Percentiles rank a stretch among this genome's conserved stretches.
Conservation (phyloP, 1,284 basidiomycete species). For the Neonothopanus nambi region DNA sequence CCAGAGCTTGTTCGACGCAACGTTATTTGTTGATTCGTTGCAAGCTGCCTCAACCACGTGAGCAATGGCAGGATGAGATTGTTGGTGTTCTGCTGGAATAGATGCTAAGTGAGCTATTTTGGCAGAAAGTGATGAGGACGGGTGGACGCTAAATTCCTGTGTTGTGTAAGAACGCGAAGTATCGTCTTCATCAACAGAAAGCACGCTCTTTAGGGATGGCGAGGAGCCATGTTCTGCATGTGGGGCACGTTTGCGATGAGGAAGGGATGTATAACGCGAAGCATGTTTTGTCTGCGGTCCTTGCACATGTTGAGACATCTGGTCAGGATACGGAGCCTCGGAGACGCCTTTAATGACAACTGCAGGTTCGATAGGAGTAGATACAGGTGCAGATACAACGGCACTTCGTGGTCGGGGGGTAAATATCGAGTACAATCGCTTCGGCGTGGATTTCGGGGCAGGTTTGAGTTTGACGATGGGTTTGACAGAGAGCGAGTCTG, state of each 20-base stretch:
- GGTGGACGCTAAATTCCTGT: too few relatives aligned
- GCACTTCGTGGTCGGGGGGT: slow-evolving; percentile 19
- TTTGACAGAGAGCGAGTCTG: slow-evolving; percentile 43
- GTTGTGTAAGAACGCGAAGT: not conserved
- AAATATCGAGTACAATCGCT: slow-evolving; percentile 34
- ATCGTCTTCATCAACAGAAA: not conserved
- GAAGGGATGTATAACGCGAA: slow-evolving; percentile 21
- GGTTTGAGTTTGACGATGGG: slow-evolving; percentile 17
- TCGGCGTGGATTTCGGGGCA: not conserved
- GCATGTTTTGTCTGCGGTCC: slow-evolving; percentile 45
- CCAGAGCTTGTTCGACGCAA: slow-evolving; percentile 58
- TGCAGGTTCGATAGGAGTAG: not conserved
- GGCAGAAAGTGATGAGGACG: not conserved
- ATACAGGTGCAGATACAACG: not conserved
- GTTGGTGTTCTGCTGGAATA: slow-evolving; percentile 36
- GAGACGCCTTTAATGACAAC: slow-evolving; percentile 29
- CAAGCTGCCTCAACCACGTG: slow-evolving; percentile 34
- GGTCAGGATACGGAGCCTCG: slow-evolving; percentile 49
- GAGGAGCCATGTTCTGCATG: not conserved
- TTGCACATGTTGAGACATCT: slow-evolving; percentile 61
- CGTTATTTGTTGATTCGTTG: slow-evolving; percentile 18
- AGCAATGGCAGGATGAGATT: slow-evolving; percentile 55
- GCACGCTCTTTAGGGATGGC: slow-evolving; percentile 4
- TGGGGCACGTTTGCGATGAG: slow-evolving; percentile 13
- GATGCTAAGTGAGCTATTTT: slow-evolving; percentile 21